Base-by-base conservation (phyloP, 768 basidiomycete species). In the Mycena indigotica region DNA sequence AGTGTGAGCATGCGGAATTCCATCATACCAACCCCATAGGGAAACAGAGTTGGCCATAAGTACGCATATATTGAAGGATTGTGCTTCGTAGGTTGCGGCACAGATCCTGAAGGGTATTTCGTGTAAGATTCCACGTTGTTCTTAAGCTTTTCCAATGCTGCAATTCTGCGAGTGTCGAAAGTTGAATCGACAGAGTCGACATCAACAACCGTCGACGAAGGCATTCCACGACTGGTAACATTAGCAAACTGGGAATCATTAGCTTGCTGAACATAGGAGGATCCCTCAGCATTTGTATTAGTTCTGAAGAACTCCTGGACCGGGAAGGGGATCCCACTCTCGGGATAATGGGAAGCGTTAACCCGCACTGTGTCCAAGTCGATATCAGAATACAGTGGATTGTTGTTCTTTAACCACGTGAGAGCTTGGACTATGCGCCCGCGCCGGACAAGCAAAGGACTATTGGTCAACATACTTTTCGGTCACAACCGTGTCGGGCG, bases 51-150 rank as follows among this genome's bases (percentile, higher is more conserved):
- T 1, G 66, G 66, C 58, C 61, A 66, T 28, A 66, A 30, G 21
- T 29, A 21, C 6, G 52, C 60, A 41, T 57, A 66, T 15, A 63
- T 23, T 13, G 35, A 26, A 23, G 66, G 66, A 29, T 65, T 63
- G 17, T 63, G 8, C 0, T 50, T 55, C 0, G 56, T 30, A 65
- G 46, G 28, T 50, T 4, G 41, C 28, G 6, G 28, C 50, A 28
- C 12, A 21, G 23, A 12, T 38, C 40, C 2, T 38, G 24, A 2
- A 24, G 28, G 24, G 52, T n/a, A 26, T 48, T 13, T 12, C 46
- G n/a, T n/a, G n/a, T n/a, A n/a, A 48, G 28, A 48, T 13, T 48
- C 12, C 5, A 26, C 46, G 10, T 48, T 21, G 12, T 23, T 26
- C 19, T 48, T 35, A 8, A 35, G 17, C 32, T 35, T 8, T 17